phyloP scores from a whole-genome alignment of 352 stramenopile genomes.

The Pythium oligandrum region DNA sequence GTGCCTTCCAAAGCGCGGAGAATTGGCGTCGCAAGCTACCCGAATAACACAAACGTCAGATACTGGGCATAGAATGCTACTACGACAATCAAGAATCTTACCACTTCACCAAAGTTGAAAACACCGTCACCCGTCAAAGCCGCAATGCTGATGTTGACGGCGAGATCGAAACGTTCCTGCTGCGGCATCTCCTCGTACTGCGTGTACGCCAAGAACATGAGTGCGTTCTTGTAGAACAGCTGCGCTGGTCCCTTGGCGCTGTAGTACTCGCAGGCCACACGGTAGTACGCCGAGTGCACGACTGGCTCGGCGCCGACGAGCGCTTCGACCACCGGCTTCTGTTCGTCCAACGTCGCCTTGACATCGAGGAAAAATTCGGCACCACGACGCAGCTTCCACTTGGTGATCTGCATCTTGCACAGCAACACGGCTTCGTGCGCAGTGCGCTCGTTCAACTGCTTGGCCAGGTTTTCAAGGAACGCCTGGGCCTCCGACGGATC shows the following conservation, averaged over 20 bases:
- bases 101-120: slow-evolving; percentile 98
- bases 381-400: slow-evolving; percentile 65
- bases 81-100: slow-evolving; percentile 24
- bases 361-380: slow-evolving; percentile 48
- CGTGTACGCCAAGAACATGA: slow-evolving; percentile 96
- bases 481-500: slow-evolving; percentile 60
- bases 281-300: slow-evolving; percentile 93
- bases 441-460: slow-evolving; percentile 55
- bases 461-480: slow-evolving; percentile 64
- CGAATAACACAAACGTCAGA: background rate
- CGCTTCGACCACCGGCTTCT: slow-evolving; percentile 72
- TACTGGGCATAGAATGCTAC: no score
- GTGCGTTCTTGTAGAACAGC: slow-evolving; percentile 95
- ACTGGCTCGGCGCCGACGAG: slow-evolving; percentile 85
- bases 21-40: slow-evolving; percentile 89
- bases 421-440: slow-evolving; percentile 64
- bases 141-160: slow-evolving; percentile 94
- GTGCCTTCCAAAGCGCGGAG: slow-evolving; percentile 87
- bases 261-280: slow-evolving; percentile 92
- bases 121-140: slow-evolving; percentile 95
- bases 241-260: slow-evolving; percentile 87
- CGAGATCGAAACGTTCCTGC: slow-evolving; percentile 82
- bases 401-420: slow-evolving; percentile 73
- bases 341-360: slow-evolving; percentile 65
- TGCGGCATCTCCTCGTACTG: slow-evolving; percentile 85